Evolutionary conservation across 2,329 filamentous ascomycete species (phyloP).

Genomic region (Chaetothyriales sp.): DNA sequence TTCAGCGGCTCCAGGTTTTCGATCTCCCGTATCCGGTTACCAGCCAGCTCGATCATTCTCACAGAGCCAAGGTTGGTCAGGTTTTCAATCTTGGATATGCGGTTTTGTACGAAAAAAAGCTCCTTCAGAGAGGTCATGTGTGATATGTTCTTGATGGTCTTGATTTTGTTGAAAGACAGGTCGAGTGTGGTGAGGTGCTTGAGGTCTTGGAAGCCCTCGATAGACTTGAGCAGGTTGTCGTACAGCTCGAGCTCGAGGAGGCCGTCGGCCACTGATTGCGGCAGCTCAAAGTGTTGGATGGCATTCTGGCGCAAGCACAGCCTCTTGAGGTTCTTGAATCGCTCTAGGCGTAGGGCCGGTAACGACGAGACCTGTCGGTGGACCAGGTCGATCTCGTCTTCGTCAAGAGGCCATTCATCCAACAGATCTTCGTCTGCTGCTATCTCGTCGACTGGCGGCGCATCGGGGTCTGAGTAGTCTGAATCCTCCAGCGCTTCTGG

Average conservation of each 20-base stretch:
- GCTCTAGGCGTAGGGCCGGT: slow-evolving; percentile 61
- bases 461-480: slow-evolving; percentile 64
- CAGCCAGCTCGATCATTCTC: slow-evolving; percentile 76
- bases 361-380: slow-evolving; percentile 75
- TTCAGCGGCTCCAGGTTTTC: slow-evolving; percentile 66
- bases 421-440: slow-evolving; percentile 63
- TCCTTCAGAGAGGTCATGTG: slow-evolving; percentile 68
- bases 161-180: slow-evolving; percentile 97
- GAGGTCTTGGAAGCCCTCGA: slow-evolving; percentile 69
- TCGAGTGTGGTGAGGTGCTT: slow-evolving; percentile 66
- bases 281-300: slow-evolving; percentile 66
- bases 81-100: slow-evolving; percentile 75
- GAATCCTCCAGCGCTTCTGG: slow-evolving; percentile 72
- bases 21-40: slow-evolving; percentile 81
- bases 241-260: slow-evolving; percentile 85
- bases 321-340: slow-evolving; percentile 62
- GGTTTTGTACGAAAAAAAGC: slow-evolving; percentile 88
- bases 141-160: slow-evolving; percentile 82
- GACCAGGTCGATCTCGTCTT: slow-evolving; percentile 72
- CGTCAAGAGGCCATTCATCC: slow-evolving; percentile 34
- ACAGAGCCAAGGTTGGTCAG: slow-evolving; percentile 62
- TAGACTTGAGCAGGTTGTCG: slow-evolving; percentile 83
- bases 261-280: slow-evolving; percentile 50
- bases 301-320: slow-evolving; percentile 88
- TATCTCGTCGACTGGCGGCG: slow-evolving; percentile 58